phyloP scores from a whole-genome alignment of 225 moss, liverwort and hornwort genomes.

The Takakia lepidozioides region DNA sequence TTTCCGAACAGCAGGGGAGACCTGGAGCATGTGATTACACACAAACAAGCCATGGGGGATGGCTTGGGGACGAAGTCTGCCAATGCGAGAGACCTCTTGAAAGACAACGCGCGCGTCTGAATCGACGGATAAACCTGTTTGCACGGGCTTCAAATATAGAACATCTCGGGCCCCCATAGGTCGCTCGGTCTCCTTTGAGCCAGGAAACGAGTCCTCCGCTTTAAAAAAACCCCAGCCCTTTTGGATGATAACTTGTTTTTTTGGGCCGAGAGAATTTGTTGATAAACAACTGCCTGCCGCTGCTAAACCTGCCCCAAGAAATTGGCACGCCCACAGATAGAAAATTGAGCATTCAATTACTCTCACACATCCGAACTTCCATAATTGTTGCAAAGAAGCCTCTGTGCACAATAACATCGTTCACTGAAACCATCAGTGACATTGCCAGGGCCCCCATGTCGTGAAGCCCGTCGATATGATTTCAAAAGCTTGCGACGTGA shows the following conservation, averaged over 20 bases:
- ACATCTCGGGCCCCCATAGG: slow-evolving; percentile 32
- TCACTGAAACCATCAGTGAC: too few relatives aligned
- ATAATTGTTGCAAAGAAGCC: too few relatives aligned
- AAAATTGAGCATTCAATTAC: too few relatives aligned
- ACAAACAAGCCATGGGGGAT: slow-evolving; percentile 35
- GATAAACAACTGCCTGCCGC: slow-evolving; percentile 41
- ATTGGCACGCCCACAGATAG: too few relatives aligned
- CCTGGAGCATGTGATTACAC: slow-evolving; percentile 63
- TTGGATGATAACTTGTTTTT: too few relatives aligned
- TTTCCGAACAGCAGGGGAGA: slow-evolving; percentile 48
- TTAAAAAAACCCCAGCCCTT: not conserved
- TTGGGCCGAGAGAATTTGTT: slow-evolving; percentile 10
- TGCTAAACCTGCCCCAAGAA: slow-evolving; percentile 37
- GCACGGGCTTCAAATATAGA: slow-evolving; percentile 75
- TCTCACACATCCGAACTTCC: too few relatives aligned
- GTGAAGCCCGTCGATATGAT: too few relatives aligned
- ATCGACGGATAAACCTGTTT: slow-evolving; percentile 78
- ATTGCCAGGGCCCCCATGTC: not conserved
- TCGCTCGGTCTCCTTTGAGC: slow-evolving; percentile 11
- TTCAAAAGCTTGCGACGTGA: too few relatives aligned
- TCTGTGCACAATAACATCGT: not conserved
- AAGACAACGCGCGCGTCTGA: slow-evolving; percentile 74
- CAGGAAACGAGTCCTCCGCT: slow-evolving; percentile 4
- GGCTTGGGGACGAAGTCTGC: slow-evolving; percentile 28
- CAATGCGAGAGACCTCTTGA: slow-evolving; percentile 48